Conservation (phyloP, 2,329 filamentous ascomycete species). For the Beauveria medogensis region DNA sequence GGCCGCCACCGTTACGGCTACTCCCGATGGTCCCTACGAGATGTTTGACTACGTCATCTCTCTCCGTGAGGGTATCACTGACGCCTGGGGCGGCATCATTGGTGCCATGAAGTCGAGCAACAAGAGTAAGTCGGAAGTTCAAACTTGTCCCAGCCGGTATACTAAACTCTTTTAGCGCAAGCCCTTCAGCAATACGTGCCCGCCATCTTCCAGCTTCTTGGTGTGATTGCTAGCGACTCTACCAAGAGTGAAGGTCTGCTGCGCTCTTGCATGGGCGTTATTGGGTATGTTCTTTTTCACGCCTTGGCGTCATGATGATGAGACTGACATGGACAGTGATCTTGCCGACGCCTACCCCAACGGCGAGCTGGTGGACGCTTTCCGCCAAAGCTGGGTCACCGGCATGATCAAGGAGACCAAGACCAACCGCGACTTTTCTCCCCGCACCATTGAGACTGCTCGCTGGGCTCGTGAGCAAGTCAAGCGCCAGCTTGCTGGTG, state of each 20-base stretch:
- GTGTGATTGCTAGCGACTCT: conserved; percentile 68
- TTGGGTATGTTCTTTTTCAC: conserved; percentile 60
- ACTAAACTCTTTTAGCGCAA: conserved; percentile 44
- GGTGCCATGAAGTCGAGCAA: conserved; percentile 79
- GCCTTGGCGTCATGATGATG: background rate
- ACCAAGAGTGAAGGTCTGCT: conserved; percentile 89
- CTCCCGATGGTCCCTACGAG: conserved; percentile 77
- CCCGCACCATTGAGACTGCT: conserved; percentile 85
- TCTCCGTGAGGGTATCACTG: conserved; percentile 94
- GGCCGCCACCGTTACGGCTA: conserved; percentile 73
- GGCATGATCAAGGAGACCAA: conserved; percentile 87
- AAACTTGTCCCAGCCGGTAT: background rate
- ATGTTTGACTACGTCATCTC: conserved; percentile 97
- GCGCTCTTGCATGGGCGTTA: conserved; percentile 92
- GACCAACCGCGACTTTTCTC: conserved; percentile 75
- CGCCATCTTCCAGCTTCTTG: conserved; percentile 80
- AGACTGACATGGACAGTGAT: conserved; percentile 56
- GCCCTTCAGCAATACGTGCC: conserved; percentile 70
- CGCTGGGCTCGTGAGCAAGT: conserved; percentile 97
- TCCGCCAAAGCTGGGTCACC: conserved; percentile 87
- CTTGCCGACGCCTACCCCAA: conserved; percentile 88
- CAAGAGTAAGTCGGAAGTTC: conserved; percentile 52
- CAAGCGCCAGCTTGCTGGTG: conserved; percentile 70
- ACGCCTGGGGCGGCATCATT: conserved; percentile 96
- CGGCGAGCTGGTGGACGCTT: conserved; percentile 75